These are phyloP conservation scores for Cyclotella choctawhatcheeana DNA, from an alignment of 108 stramenopile species.

Conservation along the genomic window DNA sequence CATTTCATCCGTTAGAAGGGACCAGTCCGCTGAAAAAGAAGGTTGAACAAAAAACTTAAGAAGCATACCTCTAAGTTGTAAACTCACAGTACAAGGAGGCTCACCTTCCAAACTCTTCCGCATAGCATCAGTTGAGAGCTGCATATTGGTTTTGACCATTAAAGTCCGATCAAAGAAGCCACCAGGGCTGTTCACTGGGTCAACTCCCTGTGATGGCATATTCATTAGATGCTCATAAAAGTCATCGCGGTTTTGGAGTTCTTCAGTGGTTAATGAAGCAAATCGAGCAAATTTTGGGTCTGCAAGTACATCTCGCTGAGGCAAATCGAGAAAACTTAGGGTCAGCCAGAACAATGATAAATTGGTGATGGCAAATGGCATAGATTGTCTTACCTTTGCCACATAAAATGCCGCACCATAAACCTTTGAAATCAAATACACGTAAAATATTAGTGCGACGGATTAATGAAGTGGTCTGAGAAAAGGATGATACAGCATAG, in stretches of 20 bases:
- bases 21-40: slow-evolving; percentile 70
- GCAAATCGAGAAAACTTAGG: too few relatives aligned
- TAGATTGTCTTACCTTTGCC: too few relatives aligned
- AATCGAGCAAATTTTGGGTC: slow-evolving; percentile 70
- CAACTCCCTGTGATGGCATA: slow-evolving; percentile 56
- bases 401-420: slow-evolving; percentile 89
- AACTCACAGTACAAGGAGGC: neutral
- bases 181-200: slow-evolving; percentile 38
- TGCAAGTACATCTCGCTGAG: slow-evolving; percentile 78
- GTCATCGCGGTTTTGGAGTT: slow-evolving; percentile 67
- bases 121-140: slow-evolving; percentile 85
- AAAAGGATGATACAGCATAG: neutral
- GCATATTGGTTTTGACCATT: slow-evolving; percentile 89
- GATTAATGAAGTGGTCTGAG: neutral
- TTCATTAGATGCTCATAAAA: slow-evolving; percentile 74
- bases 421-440: slow-evolving; percentile 41
- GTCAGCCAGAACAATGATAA: too few relatives aligned
- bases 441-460: neutral
- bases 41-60: neutral
- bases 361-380: too few relatives aligned
- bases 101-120: slow-evolving; percentile 65
- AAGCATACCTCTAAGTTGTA: neutral
- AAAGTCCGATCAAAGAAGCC: slow-evolving; percentile 80
- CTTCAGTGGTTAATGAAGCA: slow-evolving; percentile 68
- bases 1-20: slow-evolving; percentile 78